Evolutionary conservation across 352 stramenopile species (phyloP).

Genomic region (Globisporangium irregulare): DNA sequence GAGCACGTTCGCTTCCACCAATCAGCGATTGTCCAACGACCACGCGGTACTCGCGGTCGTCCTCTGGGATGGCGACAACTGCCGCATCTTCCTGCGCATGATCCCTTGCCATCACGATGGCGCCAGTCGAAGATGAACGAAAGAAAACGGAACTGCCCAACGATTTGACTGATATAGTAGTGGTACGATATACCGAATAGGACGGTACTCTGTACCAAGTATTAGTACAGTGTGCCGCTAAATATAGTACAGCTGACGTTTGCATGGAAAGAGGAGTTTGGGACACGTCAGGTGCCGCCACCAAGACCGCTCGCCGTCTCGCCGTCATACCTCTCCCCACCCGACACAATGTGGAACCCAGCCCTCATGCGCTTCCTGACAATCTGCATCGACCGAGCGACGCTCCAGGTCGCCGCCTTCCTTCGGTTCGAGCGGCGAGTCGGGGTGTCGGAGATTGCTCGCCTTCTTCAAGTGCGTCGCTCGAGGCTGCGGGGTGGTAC

Average conservation of each 20-base stretch:
- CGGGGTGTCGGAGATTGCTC: too few species aligned
- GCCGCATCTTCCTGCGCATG: neutral
- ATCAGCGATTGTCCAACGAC: constrained; percentile 45
- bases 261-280: neutral
- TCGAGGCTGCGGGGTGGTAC: too few species aligned
- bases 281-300: neutral
- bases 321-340: too few species aligned
- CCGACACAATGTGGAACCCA: too few species aligned
- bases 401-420: too few species aligned
- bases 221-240: neutral
- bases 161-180: neutral
- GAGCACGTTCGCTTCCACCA: neutral
- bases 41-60: constrained; percentile 59
- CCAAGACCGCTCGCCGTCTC: too few species aligned
- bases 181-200: neutral
- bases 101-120: neutral
- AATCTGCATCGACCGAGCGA: too few species aligned
- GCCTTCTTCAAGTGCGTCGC: too few species aligned
- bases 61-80: constrained; percentile 21
- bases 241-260: neutral
- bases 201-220: neutral
- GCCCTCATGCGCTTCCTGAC: too few species aligned
- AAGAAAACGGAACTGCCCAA: neutral
- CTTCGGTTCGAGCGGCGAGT: too few species aligned
- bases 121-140: neutral